Evolutionary conservation across 495 filamentous ascomycete species (phyloP).

Genomic region (Astrocystis sublimbata): DNA sequence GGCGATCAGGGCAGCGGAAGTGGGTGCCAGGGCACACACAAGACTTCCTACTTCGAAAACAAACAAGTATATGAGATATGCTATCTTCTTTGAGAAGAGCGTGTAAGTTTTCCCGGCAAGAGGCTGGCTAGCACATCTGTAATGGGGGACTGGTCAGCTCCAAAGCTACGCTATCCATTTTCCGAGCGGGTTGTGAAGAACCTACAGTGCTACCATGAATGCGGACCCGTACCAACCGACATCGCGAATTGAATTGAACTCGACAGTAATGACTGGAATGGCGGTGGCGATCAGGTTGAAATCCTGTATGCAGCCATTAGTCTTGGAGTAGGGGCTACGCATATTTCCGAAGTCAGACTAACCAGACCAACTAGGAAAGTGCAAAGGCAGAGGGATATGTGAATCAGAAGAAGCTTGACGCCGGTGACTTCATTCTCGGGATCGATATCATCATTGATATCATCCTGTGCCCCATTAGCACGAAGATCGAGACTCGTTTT

Average conservation of each 20-base stretch:
- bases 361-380: not conserved
- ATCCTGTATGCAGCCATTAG: not conserved
- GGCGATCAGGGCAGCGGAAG: constrained; percentile 45
- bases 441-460: not conserved
- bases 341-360: not conserved
- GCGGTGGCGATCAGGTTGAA: constrained; percentile 34
- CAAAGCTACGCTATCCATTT: constrained; percentile 16
- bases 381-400: not conserved
- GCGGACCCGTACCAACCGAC: constrained; percentile 42
- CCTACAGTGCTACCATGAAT: constrained; percentile 47
- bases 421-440: not conserved
- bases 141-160: not conserved
- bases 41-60: constrained; percentile 46
- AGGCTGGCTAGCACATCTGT: not conserved
- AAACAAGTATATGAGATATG: constrained; percentile 32
- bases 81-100: constrained; percentile 39
- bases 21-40: constrained; percentile 49
- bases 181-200: not conserved
- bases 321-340: not conserved
- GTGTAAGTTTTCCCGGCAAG: constrained; percentile 28
- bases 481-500: not conserved
- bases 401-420: not conserved
- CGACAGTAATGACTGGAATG: constrained; percentile 42
- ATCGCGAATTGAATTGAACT: constrained; percentile 38
- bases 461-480: not conserved